Evolutionary conservation across 306 rosid species (phyloP), one percentile per base, ranked within the genome.

Genomic region (Glycine soja): DNA sequence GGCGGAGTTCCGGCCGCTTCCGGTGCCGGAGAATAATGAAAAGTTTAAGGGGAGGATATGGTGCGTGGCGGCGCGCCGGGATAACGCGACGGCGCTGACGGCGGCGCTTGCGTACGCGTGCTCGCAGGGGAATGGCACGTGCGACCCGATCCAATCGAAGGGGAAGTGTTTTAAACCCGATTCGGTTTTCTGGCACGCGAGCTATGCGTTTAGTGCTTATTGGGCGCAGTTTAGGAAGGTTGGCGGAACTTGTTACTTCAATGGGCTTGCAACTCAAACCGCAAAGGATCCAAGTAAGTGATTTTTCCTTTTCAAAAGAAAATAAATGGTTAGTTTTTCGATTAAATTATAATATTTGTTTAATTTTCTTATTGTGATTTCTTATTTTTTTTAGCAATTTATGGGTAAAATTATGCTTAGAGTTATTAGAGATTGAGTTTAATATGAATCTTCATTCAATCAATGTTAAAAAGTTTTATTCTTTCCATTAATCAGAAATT

Each of bases 51-150:
- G 97, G 77, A 80, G 74, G 81, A 88, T 90, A 9, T 93, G 97
- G 97, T 93, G 97, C 61, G 72, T 93, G 87, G 93, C 74, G 72
- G 86, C 59, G 34, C 74, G 80, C 56, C 89, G 87, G 52, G 89
- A 80, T 30, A 93, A 93, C 51, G 63, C 0, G 81, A 93, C 85
- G 32, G 88, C 75, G 4, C 52, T 93, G 14, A 89, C 19, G 1
- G 82, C 64, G 68, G 97, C 97, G 0, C 76, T 93, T 13, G 78
- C 94, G 10, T 93, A 89, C 78, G 94, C 97, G 4, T 93, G 97
- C 76, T 88, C 97, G 76, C 97, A 93, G 86, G 94, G 93, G 85
- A 90, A 93, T 16, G 81, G 84, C 36, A 93, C 97, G 2, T 91
- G 97, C 30, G 87, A 88, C 61, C 82, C 92, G 80, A 79, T 91